phyloP scores from a whole-genome alignment of 2,329 filamentous ascomycete genomes.

The Lachnellula cervina region DNA sequence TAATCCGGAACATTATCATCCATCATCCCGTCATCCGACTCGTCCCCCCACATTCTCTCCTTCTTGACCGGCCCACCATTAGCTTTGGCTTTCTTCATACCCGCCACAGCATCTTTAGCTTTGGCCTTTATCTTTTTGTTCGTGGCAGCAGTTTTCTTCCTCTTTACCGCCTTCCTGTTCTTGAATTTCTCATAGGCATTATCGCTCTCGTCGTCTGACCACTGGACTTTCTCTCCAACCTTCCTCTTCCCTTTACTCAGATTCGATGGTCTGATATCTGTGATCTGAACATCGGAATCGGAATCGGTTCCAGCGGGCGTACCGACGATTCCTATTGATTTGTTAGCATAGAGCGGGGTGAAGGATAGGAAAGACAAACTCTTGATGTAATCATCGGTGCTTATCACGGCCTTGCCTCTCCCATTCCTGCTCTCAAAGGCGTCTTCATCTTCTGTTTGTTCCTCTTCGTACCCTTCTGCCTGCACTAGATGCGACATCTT shows the following conservation, averaged over 20 bases:
- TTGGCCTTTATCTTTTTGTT: constrained; percentile 42
- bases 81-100: constrained; percentile 20
- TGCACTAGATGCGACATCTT: constrained; percentile 15
- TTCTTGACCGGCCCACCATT: constrained; percentile 23
- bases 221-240: constrained; percentile 38
- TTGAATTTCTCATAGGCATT: constrained; percentile 61
- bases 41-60: constrained; percentile 26
- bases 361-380: constrained; percentile 11
- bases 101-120: constrained; percentile 35
- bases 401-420: constrained; percentile 1
- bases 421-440: constrained; percentile 1
- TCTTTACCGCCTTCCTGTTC: constrained; percentile 49
- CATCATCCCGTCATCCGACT: constrained; percentile 25
- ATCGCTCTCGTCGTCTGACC: constrained; percentile 54
- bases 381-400: constrained; percentile 26
- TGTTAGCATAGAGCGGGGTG: constrained; percentile 9
- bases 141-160: constrained; percentile 45
- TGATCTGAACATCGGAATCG: constrained; percentile 21
- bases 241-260: constrained; percentile 23
- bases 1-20: constrained; percentile 60
- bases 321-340: constrained; percentile 18
- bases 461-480: constrained; percentile 12
- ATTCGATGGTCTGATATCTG: constrained; percentile 3
- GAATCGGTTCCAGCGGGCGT: constrained; percentile 10
- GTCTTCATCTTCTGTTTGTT: constrained; percentile 8